These are phyloP conservation scores for Pythium chondricola DNA, from an alignment of 352 stramenopile genomes.

Conservation along the genomic window DNA sequence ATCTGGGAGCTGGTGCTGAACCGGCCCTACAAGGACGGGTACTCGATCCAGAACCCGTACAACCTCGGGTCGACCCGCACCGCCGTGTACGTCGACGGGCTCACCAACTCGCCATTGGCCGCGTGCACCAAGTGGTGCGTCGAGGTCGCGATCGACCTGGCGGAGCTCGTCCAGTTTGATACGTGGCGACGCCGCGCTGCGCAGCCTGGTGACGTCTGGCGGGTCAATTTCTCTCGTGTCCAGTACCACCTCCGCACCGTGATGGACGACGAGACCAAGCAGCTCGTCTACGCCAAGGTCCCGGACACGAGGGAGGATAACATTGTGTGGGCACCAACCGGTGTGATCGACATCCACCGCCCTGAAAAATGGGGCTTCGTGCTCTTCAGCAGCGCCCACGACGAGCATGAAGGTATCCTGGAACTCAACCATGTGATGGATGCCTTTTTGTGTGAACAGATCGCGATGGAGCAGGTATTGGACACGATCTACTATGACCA, in stretches of 20 bases:
- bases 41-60: conserved; percentile 70
- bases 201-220: conserved; percentile 54
- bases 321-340: conserved; percentile 70
- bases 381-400: conserved; percentile 43
- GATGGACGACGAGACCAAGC: conserved; percentile 36
- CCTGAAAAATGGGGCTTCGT: conserved; percentile 69
- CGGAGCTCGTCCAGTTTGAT: conserved; percentile 63
- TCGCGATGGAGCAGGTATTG: conserved; percentile 51
- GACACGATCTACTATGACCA: conserved; percentile 70
- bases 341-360: conserved; percentile 70
- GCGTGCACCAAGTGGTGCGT: conserved; percentile 74
- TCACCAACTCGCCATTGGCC: conserved; percentile 60
- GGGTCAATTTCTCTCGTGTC: conserved; percentile 89
- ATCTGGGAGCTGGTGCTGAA: conserved; percentile 89
- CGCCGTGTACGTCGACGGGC: conserved; percentile 56
- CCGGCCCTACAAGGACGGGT: conserved; percentile 84
- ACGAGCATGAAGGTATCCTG: conserved; percentile 30
- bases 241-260: conserved; percentile 62
- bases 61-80: conserved; percentile 45
- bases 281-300: conserved; percentile 47
- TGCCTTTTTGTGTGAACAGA: conserved; percentile 38
- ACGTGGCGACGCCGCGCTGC: conserved; percentile 23
- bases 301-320: conserved; percentile 48
- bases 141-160: conserved; percentile 70
- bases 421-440: conserved; percentile 30